Evolutionary conservation across 306 rosid species (phyloP).

Genomic region (Vachellia collinsii): DNA sequence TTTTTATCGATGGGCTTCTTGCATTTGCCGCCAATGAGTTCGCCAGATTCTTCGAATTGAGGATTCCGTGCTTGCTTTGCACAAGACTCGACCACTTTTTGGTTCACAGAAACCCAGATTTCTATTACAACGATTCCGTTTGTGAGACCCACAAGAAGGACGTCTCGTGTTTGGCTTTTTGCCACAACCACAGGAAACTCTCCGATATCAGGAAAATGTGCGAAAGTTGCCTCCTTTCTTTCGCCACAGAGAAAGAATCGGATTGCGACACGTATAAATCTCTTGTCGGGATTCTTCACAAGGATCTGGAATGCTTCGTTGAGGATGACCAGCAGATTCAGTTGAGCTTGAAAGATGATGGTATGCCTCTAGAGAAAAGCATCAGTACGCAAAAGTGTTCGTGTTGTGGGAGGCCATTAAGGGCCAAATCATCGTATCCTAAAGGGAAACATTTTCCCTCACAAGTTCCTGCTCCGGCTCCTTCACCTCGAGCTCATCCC

Average conservation of each 20-base stretch:
- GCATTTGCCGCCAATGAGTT: conserved; percentile 73
- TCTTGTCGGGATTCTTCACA: conserved; percentile 80
- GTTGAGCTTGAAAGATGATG: conserved; percentile 56
- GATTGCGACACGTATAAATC: conserved; percentile 74
- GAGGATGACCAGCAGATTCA: conserved; percentile 66
- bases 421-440: conserved; percentile 45
- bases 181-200: conserved; percentile 79
- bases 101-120: conserved; percentile 53
- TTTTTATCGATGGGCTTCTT: conserved; percentile 73
- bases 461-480: conserved; percentile 68
- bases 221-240: conserved; percentile 83
- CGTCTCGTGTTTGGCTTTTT: conserved; percentile 74
- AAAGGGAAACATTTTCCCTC: conserved; percentile 45
- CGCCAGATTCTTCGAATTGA: conserved; percentile 73
- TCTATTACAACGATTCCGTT: conserved; percentile 71
- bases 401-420: conserved; percentile 76
- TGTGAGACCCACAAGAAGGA: conserved; percentile 83
- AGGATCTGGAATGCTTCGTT: conserved; percentile 77
- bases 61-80: conserved; percentile 76
- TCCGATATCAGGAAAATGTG: conserved; percentile 79
- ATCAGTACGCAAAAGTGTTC: conserved; percentile 47
- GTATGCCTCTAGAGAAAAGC: conserved; percentile 40
- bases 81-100: conserved; percentile 72
- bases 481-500: conserved; percentile 71
- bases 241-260: conserved; percentile 74